phyloP scores from a whole-genome alignment of 257 asterid species.

The Nicotiana noctiflora region DNA sequence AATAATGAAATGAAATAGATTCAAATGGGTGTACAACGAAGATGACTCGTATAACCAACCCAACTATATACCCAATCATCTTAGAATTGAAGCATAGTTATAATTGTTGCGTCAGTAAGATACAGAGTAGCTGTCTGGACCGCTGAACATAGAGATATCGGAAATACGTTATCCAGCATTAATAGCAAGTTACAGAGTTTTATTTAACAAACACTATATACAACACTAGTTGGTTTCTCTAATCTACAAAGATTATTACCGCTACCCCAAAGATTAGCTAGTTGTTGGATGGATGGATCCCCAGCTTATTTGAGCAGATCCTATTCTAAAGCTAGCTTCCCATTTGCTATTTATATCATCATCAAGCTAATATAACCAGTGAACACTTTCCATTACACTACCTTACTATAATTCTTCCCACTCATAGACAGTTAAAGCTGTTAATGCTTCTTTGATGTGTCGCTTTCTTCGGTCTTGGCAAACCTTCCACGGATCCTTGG shows the following conservation, averaged over 20 bases:
- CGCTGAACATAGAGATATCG: neutral
- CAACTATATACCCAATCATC: no score
- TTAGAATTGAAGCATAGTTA: neutral
- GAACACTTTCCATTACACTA: conserved; percentile 6
- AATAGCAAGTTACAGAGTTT: neutral
- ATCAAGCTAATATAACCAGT: neutral
- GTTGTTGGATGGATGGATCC: conserved; percentile 6
- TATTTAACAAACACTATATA: conserved; percentile 15
- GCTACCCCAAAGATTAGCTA: conserved; percentile 10
- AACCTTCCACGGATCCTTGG: conserved; percentile 92
- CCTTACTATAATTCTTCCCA: conserved; percentile 1
- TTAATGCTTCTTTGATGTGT: conserved; percentile 37
- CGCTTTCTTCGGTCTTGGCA: conserved; percentile 60
- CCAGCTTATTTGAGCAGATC: conserved; percentile 13
- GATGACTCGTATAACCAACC: no score
- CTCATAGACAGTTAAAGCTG: conserved; percentile 10
- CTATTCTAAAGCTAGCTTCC: conserved; percentile 8
- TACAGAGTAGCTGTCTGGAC: neutral
- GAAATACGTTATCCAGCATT: no score
- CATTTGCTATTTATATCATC: neutral
- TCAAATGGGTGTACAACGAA: no score
- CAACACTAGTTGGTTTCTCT: conserved; percentile 6
- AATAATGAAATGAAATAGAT: no score
- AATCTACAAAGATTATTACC: conserved; percentile 13
- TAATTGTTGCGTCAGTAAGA: neutral